Percentiles rank a stretch among this genome's conserved stretches.
Evolutionary conservation across 148 eudicot species (phyloP).

Genomic region (Pharnaceum exiguum): DNA sequence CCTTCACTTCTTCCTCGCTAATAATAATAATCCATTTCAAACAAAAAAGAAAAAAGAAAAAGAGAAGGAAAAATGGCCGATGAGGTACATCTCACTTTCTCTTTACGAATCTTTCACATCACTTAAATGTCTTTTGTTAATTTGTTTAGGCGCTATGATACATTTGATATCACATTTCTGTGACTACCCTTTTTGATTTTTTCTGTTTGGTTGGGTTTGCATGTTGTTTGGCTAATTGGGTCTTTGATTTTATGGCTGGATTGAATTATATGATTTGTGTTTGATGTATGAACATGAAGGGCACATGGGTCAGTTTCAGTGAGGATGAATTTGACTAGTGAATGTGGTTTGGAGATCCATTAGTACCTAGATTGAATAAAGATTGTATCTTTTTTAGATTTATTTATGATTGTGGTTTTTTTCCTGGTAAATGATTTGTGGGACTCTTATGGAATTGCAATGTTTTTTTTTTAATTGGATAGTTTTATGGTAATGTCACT

Average conservation of each 20-base stretch:
- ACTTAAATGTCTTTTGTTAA: background rate
- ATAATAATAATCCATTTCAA: too few relatives aligned
- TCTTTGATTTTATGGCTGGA: background rate
- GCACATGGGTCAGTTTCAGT: too few relatives aligned
- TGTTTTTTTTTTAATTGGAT: too few relatives aligned
- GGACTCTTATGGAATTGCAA: too few relatives aligned
- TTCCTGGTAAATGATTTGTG: too few relatives aligned
- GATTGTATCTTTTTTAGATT: background rate
- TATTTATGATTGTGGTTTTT: background rate
- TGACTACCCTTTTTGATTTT: background rate
- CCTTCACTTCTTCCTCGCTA: too few relatives aligned
- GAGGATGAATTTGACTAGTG: too few relatives aligned
- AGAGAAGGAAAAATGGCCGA: slow-evolving; percentile 27
- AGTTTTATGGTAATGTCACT: too few relatives aligned
- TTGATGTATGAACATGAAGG: too few relatives aligned
- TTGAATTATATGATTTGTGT: too few relatives aligned
- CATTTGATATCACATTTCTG: background rate
- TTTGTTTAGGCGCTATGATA: background rate
- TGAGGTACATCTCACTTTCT: slow-evolving; percentile 18
- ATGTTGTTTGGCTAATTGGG: background rate
- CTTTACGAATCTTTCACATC: too few relatives aligned
- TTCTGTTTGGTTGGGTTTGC: background rate
- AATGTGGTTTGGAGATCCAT: background rate
- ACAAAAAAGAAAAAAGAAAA: too few relatives aligned
- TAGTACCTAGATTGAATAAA: background rate